Evolutionary conservation across 2,329 filamentous ascomycete genomes (phyloP), one percentile per base, ranked within the genome.

Genomic region (Diaporthe humulicola): DNA sequence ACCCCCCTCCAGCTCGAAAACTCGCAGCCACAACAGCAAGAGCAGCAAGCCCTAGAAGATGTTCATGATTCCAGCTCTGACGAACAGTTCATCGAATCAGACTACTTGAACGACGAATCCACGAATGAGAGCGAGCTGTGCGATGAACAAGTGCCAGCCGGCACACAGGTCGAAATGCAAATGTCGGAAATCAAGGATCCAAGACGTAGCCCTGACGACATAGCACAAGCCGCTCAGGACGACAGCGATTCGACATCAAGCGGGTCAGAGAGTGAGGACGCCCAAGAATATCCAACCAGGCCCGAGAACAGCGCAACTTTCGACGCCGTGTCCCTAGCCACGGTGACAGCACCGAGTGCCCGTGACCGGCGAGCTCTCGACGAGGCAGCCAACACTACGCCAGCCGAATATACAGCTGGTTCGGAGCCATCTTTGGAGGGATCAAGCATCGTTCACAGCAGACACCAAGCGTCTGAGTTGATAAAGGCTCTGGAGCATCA

Each of bases 401-500:
- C 36, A 30, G 7, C 52, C 25, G 50, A 17, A 2, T 40, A 71
- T 12, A 28, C 61, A 33, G 28, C n/a, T 48, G 14, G 54, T 2
- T 12, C 42, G 9, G 71, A 54, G 45, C 30, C 60, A 19, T 38
- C 56, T 36, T n/a, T n/a, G 33, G 69, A 66, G 4, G 48, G 22
- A n/a, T 22, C 42, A n/a, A 54, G 50, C 40, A 45, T 74, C 17
- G 38, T 58, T 8, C 50, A 57, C 48, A 61, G 42, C 54, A 70
- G 67, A n/a, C 57, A 57, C 25, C 70, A 70, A 28, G 70, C 71
- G 19, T 54, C 54, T 19, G 58, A 70, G 28, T 66, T 77, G 4
- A 58, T 78, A 48, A 74, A 78, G 33, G 61, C 78, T 38, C 77
- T 83, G n/a, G 75, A 80, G 58, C 77, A 74, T 1, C 81, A 79